These are phyloP conservation scores for Lotus japonicus DNA, from an alignment of 306 rosid genomes.

Conservation along the genomic window DNA sequence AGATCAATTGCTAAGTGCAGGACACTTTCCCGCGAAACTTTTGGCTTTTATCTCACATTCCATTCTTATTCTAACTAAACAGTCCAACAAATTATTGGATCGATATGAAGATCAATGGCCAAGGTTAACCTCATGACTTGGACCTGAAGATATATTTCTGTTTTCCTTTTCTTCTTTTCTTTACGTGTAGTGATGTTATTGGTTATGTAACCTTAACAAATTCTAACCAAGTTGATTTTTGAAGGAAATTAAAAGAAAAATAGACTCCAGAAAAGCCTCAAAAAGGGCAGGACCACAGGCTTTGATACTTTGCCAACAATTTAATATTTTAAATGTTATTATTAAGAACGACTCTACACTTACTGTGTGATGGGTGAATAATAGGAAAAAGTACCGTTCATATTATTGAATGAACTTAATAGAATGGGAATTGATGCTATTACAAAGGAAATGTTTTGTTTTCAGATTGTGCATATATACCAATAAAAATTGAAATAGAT, in stretches of 20 bases:
- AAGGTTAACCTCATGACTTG: conserved; percentile 14
- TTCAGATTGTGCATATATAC: too few species aligned
- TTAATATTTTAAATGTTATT: too few species aligned
- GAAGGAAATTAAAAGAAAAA: not conserved
- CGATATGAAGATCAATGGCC: conserved; percentile 13
- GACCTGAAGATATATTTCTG: not conserved
- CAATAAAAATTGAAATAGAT: too few species aligned
- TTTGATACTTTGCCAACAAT: too few species aligned
- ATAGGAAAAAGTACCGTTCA: too few species aligned
- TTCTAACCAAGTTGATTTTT: not conserved
- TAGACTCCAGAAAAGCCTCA: not conserved
- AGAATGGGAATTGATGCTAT: too few species aligned
- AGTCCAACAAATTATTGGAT: conserved; percentile 28
- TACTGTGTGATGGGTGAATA: too few species aligned
- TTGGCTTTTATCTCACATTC: conserved; percentile 38
- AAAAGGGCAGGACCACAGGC: conserved; percentile 48
- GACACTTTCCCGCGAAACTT: conserved; percentile 32
- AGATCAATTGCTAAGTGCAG: conserved; percentile 18
- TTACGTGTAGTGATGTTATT: not conserved
- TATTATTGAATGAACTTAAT: too few species aligned
- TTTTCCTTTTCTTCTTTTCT: not conserved
- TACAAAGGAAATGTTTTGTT: too few species aligned
- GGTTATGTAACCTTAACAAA: not conserved
- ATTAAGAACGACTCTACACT: too few species aligned
- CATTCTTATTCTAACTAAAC: conserved; percentile 30